Evolutionary conservation across 352 stramenopile genomes (phyloP).

Genomic region (Globisporangium ultimum): DNA sequence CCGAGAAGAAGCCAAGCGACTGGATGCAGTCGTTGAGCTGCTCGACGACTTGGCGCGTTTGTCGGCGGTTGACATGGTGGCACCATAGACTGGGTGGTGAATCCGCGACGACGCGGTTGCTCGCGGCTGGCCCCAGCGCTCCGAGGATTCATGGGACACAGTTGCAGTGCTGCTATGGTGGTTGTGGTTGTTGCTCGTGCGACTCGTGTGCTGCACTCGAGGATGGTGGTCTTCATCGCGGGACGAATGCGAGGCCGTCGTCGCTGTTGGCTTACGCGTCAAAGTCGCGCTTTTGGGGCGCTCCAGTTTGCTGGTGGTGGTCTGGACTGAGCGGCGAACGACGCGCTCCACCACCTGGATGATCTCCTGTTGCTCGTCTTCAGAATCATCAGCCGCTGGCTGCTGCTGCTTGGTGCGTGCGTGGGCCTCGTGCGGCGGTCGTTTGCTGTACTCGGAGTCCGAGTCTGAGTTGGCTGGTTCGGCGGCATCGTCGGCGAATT

Average conservation of each 20-base stretch:
- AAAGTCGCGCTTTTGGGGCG: constrained; percentile 42
- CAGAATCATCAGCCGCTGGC: constrained; percentile 21
- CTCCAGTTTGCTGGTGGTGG: constrained; percentile 24
- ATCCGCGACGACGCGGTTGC: constrained; percentile 24
- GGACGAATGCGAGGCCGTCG: constrained; percentile 17
- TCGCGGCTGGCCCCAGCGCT: constrained; percentile 53
- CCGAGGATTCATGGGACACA: constrained; percentile 21
- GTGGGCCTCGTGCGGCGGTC: constrained; percentile 17
- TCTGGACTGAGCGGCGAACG: constrained; percentile 9
- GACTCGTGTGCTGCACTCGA: constrained; percentile 20
- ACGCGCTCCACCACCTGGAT: constrained; percentile 37
- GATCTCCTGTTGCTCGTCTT: constrained; percentile 38
- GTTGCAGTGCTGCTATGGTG: constrained; percentile 21
- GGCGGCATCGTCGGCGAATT: constrained; percentile 31
- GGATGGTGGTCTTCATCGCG: constrained; percentile 28
- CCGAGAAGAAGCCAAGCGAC: not conserved
- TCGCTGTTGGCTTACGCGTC: constrained; percentile 12
- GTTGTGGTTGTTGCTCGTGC: constrained; percentile 41
- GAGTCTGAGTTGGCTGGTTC: constrained; percentile 28
- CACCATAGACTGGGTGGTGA: constrained; percentile 29
- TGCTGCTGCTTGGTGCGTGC: constrained; percentile 15
- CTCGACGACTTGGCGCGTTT: constrained; percentile 10
- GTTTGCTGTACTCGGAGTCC: constrained; percentile 20
- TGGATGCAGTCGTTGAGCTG: constrained; percentile 7
- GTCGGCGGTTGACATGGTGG: constrained; percentile 36